A percentile compares a stretch with the other conserved stretches of the same genome.
Evolutionary conservation across 2,329 filamentous ascomycete genomes (phyloP).

Genomic region (Drechslera avenae): DNA sequence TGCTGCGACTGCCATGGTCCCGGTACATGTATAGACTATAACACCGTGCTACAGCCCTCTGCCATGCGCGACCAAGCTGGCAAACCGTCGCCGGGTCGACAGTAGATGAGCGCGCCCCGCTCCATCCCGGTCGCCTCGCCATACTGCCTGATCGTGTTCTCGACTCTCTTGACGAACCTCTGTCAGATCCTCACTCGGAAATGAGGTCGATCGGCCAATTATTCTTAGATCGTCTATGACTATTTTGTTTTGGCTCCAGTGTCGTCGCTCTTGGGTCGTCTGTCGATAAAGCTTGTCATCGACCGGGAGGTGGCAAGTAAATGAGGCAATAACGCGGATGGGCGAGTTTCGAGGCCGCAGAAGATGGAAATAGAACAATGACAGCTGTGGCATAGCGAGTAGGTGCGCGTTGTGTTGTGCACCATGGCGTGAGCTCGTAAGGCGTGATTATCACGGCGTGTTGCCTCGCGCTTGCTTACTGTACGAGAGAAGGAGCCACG

Average conservation of each 20-base stretch:
- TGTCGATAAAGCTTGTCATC: conserved; percentile 2
- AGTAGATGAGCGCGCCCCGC: conserved; percentile 7
- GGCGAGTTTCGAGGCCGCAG: background rate
- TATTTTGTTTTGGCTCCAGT: background rate
- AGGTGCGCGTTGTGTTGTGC: background rate
- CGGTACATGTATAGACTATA: background rate
- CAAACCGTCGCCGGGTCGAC: background rate
- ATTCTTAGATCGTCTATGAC: conserved; percentile 4
- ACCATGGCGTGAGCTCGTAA: background rate
- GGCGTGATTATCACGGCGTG: too few relatives aligned
- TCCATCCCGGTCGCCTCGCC: conserved; percentile 6
- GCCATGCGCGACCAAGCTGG: conserved; percentile 1
- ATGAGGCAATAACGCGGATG: conserved; percentile 13
- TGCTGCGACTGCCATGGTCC: background rate
- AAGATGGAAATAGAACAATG: background rate
- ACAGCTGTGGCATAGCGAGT: background rate
- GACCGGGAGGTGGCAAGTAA: conserved; percentile 5
- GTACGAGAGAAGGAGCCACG: too few relatives aligned
- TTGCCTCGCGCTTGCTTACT: too few relatives aligned
- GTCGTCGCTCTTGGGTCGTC: conserved; percentile 1
- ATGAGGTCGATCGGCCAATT: conserved; percentile 14
- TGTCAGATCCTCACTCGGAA: conserved; percentile 10
- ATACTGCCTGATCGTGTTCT: conserved; percentile 6
- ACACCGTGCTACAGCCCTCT: background rate
- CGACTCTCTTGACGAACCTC: conserved; percentile 11